phyloP scores from a whole-genome alignment of 176 grass and related monocot genomes.

The Thinopyrum elongatum region DNA sequence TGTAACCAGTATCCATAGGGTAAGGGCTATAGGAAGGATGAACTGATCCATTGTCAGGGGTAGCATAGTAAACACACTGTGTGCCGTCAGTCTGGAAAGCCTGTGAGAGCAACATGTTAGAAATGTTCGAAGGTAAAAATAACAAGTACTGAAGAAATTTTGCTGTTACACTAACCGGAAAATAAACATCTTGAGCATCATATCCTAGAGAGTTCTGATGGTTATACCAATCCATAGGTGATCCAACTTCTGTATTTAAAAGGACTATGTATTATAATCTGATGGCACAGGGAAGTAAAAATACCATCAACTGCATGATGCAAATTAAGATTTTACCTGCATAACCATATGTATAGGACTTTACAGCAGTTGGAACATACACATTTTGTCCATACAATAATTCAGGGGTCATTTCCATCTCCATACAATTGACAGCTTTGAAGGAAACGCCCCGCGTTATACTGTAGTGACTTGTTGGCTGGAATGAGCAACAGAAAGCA shows the following conservation, averaged over 20 bases:
- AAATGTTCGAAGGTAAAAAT: not conserved
- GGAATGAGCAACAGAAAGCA: not conserved
- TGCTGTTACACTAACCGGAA: constrained; percentile 40
- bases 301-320: not conserved
- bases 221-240: constrained; percentile 66
- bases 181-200: constrained; percentile 72
- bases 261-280: constrained; percentile 1
- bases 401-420: constrained; percentile 56
- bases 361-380: constrained; percentile 41
- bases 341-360: constrained; percentile 55
- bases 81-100: constrained; percentile 56
- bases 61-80: constrained; percentile 55
- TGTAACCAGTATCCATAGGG: constrained; percentile 43
- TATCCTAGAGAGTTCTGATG: constrained; percentile 50
- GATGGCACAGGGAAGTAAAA: not conserved
- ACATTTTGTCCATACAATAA: constrained; percentile 56
- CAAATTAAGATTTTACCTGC: constrained; percentile 36
- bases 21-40: constrained; percentile 67
- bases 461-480: constrained; percentile 20
- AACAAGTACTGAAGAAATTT: not conserved
- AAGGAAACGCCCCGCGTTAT: not conserved
- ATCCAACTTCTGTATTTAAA: constrained; percentile 51
- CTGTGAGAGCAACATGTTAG: constrained; percentile 11
- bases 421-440: constrained; percentile 27
- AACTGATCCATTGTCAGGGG: constrained; percentile 56